phyloP scores from a whole-genome alignment of 2,329 filamentous ascomycete genomes.

The Trichoderma asperellum region DNA sequence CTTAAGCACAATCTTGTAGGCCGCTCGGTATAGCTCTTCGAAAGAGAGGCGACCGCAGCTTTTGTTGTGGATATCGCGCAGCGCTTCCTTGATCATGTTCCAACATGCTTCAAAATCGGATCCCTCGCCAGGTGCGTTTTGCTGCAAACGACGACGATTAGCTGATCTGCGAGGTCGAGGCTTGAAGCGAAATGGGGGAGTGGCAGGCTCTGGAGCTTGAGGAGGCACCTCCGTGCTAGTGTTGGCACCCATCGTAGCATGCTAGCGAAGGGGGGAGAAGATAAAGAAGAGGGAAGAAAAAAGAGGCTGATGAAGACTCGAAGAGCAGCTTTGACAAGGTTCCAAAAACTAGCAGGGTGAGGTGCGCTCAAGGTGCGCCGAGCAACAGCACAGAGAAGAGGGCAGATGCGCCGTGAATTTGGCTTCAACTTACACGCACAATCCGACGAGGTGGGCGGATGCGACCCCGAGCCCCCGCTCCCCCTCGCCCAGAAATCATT shows the following conservation, averaged over 20 bases:
- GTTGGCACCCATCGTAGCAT: conserved; percentile 20
- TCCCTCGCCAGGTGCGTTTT: conserved; percentile 53
- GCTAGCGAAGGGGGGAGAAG: neutral
- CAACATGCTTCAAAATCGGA: conserved; percentile 87
- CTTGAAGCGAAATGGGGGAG: neutral
- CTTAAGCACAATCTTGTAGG: conserved; percentile 90
- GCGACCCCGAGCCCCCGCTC: conserved; percentile 46
- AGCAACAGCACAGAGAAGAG: neutral
- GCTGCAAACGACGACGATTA: conserved; percentile 38
- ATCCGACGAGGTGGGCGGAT: conserved; percentile 51
- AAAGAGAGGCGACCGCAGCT: conserved; percentile 90
- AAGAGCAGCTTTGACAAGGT: neutral
- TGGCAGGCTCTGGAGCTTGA: neutral
- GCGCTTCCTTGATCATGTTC: conserved; percentile 73
- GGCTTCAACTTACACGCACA: conserved; percentile 44
- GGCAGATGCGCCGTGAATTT: conserved; percentile 10
- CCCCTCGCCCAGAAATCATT: conserved; percentile 58
- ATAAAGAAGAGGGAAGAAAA: neutral
- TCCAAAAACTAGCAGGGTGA: neutral
- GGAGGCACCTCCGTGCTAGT: conserved; percentile 6
- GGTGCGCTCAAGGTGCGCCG: conserved; percentile 6
- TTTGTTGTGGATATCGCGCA: conserved; percentile 87
- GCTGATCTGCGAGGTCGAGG: conserved; percentile 9
- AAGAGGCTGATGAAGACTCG: neutral
- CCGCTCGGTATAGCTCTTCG: conserved; percentile 90